Base-by-base conservation (phyloP, 2,329 filamentous ascomycete genomes). In the Aphanocladium album region DNA sequence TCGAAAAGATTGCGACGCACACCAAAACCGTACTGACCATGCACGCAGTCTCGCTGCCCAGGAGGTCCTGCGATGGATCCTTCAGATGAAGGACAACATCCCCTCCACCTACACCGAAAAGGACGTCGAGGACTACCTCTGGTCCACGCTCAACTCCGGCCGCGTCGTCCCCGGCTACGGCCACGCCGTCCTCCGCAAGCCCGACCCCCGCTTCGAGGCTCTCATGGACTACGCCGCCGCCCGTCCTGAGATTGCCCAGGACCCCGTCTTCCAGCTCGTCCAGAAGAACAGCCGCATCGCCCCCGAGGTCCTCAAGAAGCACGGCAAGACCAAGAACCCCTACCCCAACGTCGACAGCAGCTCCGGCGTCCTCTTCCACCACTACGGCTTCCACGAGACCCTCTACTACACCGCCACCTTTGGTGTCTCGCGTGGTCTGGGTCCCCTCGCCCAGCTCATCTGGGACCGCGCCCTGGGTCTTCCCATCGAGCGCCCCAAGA, bases 271-370 rank as follows among this genome's bases (percentile, higher is more conserved):
- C 87, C 86, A 91, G 76, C 86, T 99, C 12, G 93, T 99, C 60
- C 89, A 93, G 83, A 88, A 89, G 79, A 98, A 96, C 80, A 92
- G 89, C 66, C 89, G 92, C 71, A 89, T 99, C 64, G 95, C 95
- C 0, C 95, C 95, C 17, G 84, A 86, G 57, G 95, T 99, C 21
- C 82, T 99, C 68, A 95, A 86, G 69, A 87, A 97, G 79, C 95
- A 99, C 73, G 95, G 95, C 76, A 98, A 97, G 88, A 96, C 92
- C 67, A 96, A 96, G 83, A 96, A 96, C 79, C 92, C 95, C 2
- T 96, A 93, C 78, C 95, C 95, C 65, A 99, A 99, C 74, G 95
- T 99, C 64, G 95, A 99, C 76, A 92, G 89, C 52, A 89, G 86
- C 64, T 96, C 92, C 0, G 95, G 95, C 65, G 93, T 98, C 6